Base-by-base conservation (phyloP, 2,329 filamentous ascomycete species). In the Metarhizium rileyi region DNA sequence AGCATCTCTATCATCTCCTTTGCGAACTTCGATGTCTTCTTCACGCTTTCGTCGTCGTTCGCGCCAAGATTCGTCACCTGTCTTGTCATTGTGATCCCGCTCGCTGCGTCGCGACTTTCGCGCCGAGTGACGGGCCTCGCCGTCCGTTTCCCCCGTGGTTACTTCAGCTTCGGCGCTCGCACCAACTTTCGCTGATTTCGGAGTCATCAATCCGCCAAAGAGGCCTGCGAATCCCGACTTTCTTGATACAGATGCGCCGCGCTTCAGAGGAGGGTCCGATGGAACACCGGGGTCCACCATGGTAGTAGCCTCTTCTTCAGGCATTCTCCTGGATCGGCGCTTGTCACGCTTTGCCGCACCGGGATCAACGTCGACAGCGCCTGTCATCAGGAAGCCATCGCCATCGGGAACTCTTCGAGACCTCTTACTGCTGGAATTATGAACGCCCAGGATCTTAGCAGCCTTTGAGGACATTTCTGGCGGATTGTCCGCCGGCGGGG, bases 401-500 rank as follows among this genome's bases (percentile, higher is more conserved):
- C 79, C 72, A 12, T 71, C 70, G 10, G 64, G 63, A 7, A 52
- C 36, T 55, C 72, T 80, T 49, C 76, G 75, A 28, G 62, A 57
- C 63, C 77, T 70, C 47, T 65, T 70, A 54, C 65, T 66, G 41
- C 60, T 61, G 14, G 66, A 63, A 48, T 67, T 69, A 38, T 72
- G 72, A 23, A 78, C 57, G 70, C 90, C 80, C 2, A 93, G 80
- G 47, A 91, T 68, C 66, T 83, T 90, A 28, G 87, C 87, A 26
- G 87, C 88, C 66, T 94, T 95, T 43, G 81, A 76, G 7, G 83
- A 77, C 61, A 88, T 76, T 47, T 80, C 77, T 3, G 75, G 75
- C 40, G 74, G 70, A 28, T 85, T 80, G 27, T 90, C 87, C 2
- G 84, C 81, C 8, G 87, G 85, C 3, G 87, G 86, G 20, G 86